These are phyloP conservation scores for Phytophthora vignae DNA, from an alignment of 352 stramenopile genomes.

Conservation along the genomic window DNA sequence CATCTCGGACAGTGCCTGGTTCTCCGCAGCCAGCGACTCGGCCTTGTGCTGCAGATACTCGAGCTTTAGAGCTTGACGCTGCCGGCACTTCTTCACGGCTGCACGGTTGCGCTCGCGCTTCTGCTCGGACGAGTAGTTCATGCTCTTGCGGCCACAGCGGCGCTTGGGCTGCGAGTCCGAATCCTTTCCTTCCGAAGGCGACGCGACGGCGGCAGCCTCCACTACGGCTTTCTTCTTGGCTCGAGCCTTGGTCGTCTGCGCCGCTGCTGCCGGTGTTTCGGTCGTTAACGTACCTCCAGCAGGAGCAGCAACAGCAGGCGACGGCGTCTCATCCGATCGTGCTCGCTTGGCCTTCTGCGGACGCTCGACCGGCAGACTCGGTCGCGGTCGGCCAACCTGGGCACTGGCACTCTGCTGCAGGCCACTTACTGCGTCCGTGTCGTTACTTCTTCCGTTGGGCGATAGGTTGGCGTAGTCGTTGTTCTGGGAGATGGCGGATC, in stretches of 20 bases:
- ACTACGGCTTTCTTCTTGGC: constrained; percentile 8
- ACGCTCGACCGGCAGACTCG: constrained; percentile 7
- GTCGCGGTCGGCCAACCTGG: constrained; percentile 4
- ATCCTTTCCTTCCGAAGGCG: constrained; percentile 16
- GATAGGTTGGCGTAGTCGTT: constrained; percentile 15
- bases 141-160: constrained; percentile 83
- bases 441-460: neutral
- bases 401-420: constrained; percentile 6
- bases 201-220: neutral
- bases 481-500: constrained; percentile 1
- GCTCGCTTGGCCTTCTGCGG: constrained; percentile 25
- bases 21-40: constrained; percentile 70
- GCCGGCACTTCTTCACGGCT: constrained; percentile 87
- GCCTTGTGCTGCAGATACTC: constrained; percentile 83
- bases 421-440: neutral
- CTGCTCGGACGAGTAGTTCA: constrained; percentile 88
- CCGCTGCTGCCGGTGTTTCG: neutral
- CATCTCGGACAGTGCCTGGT: constrained; percentile 77
- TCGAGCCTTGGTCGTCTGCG: constrained; percentile 17
- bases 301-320: constrained; percentile 19
- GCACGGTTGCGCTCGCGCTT: constrained; percentile 87
- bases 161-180: constrained; percentile 52
- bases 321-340: constrained; percentile 8
- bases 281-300: constrained; percentile 15
- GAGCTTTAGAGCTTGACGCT: constrained; percentile 83